Evolutionary conservation across 371 early-diverging fungal species (phyloP), one percentile per base, ranked within the genome.

Genomic region (Mucor plumbeus): DNA sequence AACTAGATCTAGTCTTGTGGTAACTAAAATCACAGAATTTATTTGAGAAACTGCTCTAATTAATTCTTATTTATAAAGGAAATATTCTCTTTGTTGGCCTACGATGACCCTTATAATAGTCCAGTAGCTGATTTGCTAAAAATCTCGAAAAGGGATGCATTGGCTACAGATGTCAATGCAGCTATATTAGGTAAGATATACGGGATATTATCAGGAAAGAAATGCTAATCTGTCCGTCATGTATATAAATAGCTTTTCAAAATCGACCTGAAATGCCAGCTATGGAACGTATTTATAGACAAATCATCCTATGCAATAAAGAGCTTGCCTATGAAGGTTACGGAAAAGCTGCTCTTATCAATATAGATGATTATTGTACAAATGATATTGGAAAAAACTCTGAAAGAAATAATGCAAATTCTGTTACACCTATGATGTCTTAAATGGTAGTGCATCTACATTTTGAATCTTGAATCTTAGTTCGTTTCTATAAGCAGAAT

Each of bases 71-170:
- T 3, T 8, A 19, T 58, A 79, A 26, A 26, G 78, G 78, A 80
- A 60, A 73, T 78, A 21, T 95, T 94, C 70, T 88, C 94, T 21
- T 77, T 96, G 38, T 69, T 95, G 38, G 96, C 96, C 4, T 95
- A 97, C 67, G 71, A 85, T 4, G 88, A 93, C 44, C 88, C 88
- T 8, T 65, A 67, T 14, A 64, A 74, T 38, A 86, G 87, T 67
- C 84, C 89, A 33, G 77, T 88, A 9, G 72, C 86, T 0, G 80
- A 84, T 60, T 71, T 92, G 55, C 66, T 94, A 39, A 80, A 83
- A 60, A 19, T 58, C 4, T 63, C 70, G 1, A 59, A 66, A 33
- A 67, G 77, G 15, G 72, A 77, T 63, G 55, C 83, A 8, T 78
- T 93, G 38, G 94, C 93, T 13, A 85, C 85, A 38, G 78, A 85